Evolutionary conservation across 2,329 filamentous ascomycete species (phyloP).

Genomic region (Metarhizium anisopliae): DNA sequence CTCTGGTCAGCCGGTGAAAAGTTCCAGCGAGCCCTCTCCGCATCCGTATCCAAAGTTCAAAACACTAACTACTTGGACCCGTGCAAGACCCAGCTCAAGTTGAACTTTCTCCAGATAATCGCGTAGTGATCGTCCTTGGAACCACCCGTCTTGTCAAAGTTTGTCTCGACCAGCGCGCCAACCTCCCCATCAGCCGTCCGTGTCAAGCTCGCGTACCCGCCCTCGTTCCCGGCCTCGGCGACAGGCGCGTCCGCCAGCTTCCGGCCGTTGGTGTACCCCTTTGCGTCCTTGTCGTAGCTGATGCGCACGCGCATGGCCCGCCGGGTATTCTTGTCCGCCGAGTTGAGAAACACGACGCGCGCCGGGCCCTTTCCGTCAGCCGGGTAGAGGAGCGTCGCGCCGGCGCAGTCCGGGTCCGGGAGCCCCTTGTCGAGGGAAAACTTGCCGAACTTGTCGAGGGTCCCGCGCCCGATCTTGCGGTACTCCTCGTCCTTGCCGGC

Average conservation of each 20-base stretch:
- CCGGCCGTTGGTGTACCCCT: slow-evolving; percentile 10
- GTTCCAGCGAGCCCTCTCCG: no score
- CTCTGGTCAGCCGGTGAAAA: no score
- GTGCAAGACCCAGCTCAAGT: slow-evolving; percentile 11
- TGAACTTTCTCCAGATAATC: slow-evolving; percentile 10
- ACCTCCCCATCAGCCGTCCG: slow-evolving; percentile 12
- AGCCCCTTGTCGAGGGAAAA: slow-evolving; percentile 9
- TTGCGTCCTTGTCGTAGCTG: slow-evolving; percentile 12
- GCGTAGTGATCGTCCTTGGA: slow-evolving; percentile 6
- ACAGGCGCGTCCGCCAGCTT: slow-evolving; percentile 9
- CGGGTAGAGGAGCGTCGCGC: slow-evolving; percentile 6
- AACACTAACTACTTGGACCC: background rate
- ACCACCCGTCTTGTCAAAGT: slow-evolving; percentile 9
- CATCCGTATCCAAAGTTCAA: slow-evolving; percentile 1
- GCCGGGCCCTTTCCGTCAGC: slow-evolving; percentile 7
- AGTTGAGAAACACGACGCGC: slow-evolving; percentile 12
- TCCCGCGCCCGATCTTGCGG: slow-evolving; percentile 10
- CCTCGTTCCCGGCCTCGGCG: slow-evolving; percentile 9
- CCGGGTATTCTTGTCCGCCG: slow-evolving; percentile 9
- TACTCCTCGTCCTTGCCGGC: slow-evolving; percentile 5
- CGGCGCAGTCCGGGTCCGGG: slow-evolving; percentile 10
- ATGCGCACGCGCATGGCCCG: slow-evolving; percentile 10
- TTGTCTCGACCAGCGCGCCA: slow-evolving; percentile 11
- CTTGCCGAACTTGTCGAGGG: slow-evolving; percentile 5
- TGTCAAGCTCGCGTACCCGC: slow-evolving; percentile 13